Conservation (phyloP, 441 rosid species). For the Cnidoscolus chayamansa region DNA sequence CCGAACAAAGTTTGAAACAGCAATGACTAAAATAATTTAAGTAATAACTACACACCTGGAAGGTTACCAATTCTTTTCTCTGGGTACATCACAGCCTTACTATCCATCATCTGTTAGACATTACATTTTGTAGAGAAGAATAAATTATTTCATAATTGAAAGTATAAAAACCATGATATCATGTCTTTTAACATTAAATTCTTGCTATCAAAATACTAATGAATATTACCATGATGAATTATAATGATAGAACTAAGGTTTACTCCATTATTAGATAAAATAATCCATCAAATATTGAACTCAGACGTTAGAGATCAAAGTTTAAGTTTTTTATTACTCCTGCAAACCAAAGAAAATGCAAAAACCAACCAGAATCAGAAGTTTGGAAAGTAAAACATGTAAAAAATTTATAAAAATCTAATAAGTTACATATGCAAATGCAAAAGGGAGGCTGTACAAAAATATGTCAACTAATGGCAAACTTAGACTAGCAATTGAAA, state of each 20-base stretch:
- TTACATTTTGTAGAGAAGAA: conserved; percentile 7
- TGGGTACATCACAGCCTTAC: conserved; percentile 46
- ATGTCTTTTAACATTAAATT: not conserved
- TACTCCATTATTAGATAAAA: not conserved
- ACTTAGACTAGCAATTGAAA: not conserved
- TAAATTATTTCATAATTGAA: conserved; percentile 8
- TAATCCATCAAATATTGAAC: not conserved
- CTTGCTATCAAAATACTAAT: not conserved
- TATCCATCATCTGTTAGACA: conserved; percentile 47
- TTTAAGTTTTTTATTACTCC: not conserved
- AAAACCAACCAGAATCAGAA: not conserved
- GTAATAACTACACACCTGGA: conserved; percentile 45
- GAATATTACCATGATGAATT: not conserved
- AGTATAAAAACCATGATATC: not conserved
- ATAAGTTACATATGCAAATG: not conserved
- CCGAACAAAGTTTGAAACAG: not conserved
- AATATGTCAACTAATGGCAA: not conserved
- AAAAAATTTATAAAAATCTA: not conserved
- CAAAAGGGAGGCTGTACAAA: not conserved
- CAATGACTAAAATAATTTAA: not conserved
- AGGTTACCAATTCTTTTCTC: conserved; percentile 60
- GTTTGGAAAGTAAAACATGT: not conserved
- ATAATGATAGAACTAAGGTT: too few relatives aligned
- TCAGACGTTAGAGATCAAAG: not conserved
- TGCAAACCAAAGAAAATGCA: too few relatives aligned